Evolutionary conservation across 2,329 filamentous ascomycete species (phyloP), one percentile per base, ranked within the genome.

Genomic region (Phaeosphaeria sp.): DNA sequence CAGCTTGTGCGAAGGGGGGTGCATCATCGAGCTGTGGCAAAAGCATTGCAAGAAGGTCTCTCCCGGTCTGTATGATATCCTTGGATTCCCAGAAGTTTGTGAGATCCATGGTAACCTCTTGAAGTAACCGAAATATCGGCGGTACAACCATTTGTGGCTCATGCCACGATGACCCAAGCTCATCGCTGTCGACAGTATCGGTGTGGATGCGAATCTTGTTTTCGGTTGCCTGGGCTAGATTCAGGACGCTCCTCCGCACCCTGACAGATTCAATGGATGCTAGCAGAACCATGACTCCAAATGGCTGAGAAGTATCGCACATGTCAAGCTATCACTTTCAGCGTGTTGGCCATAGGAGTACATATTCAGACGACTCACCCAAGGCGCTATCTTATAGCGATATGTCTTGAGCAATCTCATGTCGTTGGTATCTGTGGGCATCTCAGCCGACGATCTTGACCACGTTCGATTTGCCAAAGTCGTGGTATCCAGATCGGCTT

Each of bases 231-330:
- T n/a, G 22, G 15, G 15, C 23, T 7, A 47, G 6, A 5, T n/a
- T 27, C 23, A 47, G 23, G 6, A 47, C 15, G 6, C 23, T 30
- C 11, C 30, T n/a, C 11, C 46, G 23, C n/a, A 47, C 22, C 9
- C 7, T 25, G 3, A 4, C 15, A 5, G 46, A 47, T 18, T 43
- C 79, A 1, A 50, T 79, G 0, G 83, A 83, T 27, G 85, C 71
- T 1, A 82, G 71, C 0, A 84, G 81, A 2, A 87, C 74, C 11
- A 83, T 78, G 1, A 82, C 79, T 18, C 82, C 81, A 64, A 87
- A 87, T 46, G 81, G 80, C 13, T 81, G 80, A 15, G 81, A 74
- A 25, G 78, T 76, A 56, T 87, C 84, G 51, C 86, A 85, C 70
- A 85, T 87, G 63, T 87, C 85, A 3, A 87, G 79, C 82, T 82